phyloP scores from a whole-genome alignment of 2,329 filamentous ascomycete genomes.

The Mariannaea sp. region DNA sequence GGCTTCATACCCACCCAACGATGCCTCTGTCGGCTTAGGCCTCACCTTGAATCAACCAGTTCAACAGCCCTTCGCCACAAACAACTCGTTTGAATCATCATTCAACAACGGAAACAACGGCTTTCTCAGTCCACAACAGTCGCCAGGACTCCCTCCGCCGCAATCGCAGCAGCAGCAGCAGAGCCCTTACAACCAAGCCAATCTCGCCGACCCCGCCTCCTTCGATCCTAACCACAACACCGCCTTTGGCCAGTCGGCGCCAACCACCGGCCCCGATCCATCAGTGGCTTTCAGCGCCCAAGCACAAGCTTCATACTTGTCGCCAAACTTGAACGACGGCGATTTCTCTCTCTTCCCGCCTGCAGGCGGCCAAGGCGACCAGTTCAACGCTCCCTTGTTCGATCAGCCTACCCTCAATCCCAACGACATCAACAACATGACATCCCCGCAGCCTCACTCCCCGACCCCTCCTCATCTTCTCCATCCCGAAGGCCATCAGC shows the following conservation, averaged over 20 bases:
- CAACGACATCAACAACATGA: slow-evolving; percentile 58
- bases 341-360: slow-evolving; percentile 70
- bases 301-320: slow-evolving; percentile 52
- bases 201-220: slow-evolving; percentile 44
- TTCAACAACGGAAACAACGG: slow-evolving; percentile 49
- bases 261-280: slow-evolving; percentile 43
- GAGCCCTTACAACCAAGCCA: slow-evolving; percentile 37
- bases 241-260: slow-evolving; percentile 50
- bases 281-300: slow-evolving; percentile 49
- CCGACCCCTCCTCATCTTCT: slow-evolving; percentile 62
- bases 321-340: slow-evolving; percentile 55
- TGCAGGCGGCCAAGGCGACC: slow-evolving; percentile 56
- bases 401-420: slow-evolving; percentile 51
- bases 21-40: slow-evolving; percentile 58
- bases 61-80: slow-evolving; percentile 46
- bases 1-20: slow-evolving; percentile 56
- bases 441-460: slow-evolving; percentile 59
- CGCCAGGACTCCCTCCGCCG: slow-evolving; percentile 41
- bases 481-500: slow-evolving; percentile 53
- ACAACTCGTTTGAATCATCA: slow-evolving; percentile 49
- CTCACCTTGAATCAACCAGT: slow-evolving; percentile 59
- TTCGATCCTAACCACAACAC: slow-evolving; percentile 49
- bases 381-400: slow-evolving; percentile 67
- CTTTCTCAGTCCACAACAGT: slow-evolving; percentile 56
- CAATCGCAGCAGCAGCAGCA: slow-evolving; percentile 42